Base-by-base conservation (phyloP, 345 rosid genomes). In the Mallotus nudiflorus region DNA sequence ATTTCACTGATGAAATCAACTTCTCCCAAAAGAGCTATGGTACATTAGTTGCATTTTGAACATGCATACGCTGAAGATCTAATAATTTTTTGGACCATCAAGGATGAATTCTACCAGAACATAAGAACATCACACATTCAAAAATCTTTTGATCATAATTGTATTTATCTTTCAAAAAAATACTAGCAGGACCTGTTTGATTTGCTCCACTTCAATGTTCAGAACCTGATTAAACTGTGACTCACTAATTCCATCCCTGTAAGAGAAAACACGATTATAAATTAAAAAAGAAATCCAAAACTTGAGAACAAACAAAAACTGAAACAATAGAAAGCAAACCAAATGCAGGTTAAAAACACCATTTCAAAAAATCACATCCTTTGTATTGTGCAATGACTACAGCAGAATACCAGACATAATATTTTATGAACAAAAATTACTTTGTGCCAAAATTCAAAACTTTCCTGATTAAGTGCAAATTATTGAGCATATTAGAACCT, bases 241-340 rank as follows among this genome's bases (percentile, higher is more conserved):
- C 67, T 94, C 96, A 12, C 97, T 86, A 33, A 94, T 92, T 66
- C 97, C 97, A 80, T 94, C 99, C 88, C 99, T 91, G 75, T 40
- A 56, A 62, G 73, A 73, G n/a, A n/a, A 31, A 69, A 57, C 54
- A 16, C 73, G 50, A 65, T 33, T 53, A 29, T 62, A 18, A 42
- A 70, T 52, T 19, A 64, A 48, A 65, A 55, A 68, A 55, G n/a
- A 52, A 45, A 12, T 45, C 35, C 49, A n/a, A 49, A 31, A 27
- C 0, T 74, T 51, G 12, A 54, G 27, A 52, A 22, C 40, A 69
- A 20, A 69, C 11, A 9, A 44, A 18, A 44, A 61, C 14, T 50
- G 49, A 40, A 60, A 9, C 11, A 12, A 9, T 51, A 15, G 44
- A 35, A 55, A 24, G 22, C 4, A 66, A 29, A 1, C 11, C 39